phyloP scores from a whole-genome alignment of 805 yeast genomes.

The Peterozyma toletana region DNA sequence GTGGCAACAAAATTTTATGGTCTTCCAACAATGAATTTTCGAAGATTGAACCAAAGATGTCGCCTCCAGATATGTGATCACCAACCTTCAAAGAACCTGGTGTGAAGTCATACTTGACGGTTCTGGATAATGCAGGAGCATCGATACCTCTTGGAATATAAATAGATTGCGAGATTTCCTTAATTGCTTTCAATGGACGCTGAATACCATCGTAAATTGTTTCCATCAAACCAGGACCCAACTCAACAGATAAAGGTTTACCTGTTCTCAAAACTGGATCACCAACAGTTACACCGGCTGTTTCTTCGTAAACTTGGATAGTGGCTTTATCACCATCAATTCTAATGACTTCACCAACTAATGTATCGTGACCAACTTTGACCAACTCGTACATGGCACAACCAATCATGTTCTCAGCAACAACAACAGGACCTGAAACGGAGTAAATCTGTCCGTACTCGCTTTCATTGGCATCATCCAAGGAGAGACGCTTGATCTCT shows the following conservation, averaged over 20 bases:
- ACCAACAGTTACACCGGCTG: conserved; percentile 98
- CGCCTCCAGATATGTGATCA: conserved; percentile 98
- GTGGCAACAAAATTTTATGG: conserved; percentile 93
- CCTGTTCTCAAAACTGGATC: conserved; percentile 98
- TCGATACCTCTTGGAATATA: conserved; percentile 99
- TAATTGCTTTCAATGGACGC: conserved; percentile 93
- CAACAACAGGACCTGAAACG: conserved; percentile 96
- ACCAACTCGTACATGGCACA: conserved; percentile 99
- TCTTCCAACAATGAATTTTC: conserved; percentile 91
- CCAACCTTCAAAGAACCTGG: conserved; percentile 81
- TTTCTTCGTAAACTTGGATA: conserved; percentile 98
- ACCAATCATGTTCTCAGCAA: conserved; percentile 98
- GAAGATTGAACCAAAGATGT: conserved; percentile 85
- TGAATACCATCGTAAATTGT: conserved; percentile 99
- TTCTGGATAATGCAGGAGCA: conserved; percentile 90
- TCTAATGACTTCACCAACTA: conserved; percentile 98
- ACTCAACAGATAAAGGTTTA: conserved; percentile 96
- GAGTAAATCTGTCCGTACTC: conserved; percentile 87
- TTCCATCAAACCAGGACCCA: conserved; percentile 99
- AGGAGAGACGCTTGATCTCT: conserved; percentile 76
- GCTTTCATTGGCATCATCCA: conserved; percentile 68
- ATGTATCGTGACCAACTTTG: conserved; percentile 92
- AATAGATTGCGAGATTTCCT: conserved; percentile 80
- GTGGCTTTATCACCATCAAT: conserved; percentile 96
- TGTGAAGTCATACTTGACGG: conserved; percentile 74